A percentile compares a stretch with the other conserved stretches of the same genome.
phyloP scores from a whole-genome alignment of 306 rosid species.

The Vigna unguiculata region DNA sequence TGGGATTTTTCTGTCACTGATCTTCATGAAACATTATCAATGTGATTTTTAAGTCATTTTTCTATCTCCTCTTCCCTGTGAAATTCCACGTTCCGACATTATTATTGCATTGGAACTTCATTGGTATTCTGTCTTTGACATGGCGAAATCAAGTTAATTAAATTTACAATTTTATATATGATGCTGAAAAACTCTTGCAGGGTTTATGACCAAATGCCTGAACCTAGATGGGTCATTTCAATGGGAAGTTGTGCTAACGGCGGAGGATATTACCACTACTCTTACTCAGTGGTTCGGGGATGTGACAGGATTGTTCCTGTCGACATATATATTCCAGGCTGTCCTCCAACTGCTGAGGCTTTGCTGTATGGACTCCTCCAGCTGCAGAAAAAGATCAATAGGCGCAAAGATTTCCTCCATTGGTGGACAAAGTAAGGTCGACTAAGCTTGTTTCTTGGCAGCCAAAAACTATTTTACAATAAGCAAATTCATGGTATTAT shows the following conservation, averaged over 20 bases:
- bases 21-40: not conserved
- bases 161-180: slow-evolving; percentile 5
- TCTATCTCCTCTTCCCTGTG: not conserved
- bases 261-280: slow-evolving; percentile 99
- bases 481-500: slow-evolving; percentile 49
- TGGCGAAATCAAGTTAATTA: not conserved
- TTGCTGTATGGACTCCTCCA: slow-evolving; percentile 92
- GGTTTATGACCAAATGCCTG: slow-evolving; percentile 99
- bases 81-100: slow-evolving; percentile 12
- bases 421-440: slow-evolving; percentile 95
- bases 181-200: slow-evolving; percentile 53
- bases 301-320: slow-evolving; percentile 97
- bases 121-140: slow-evolving; percentile 26
- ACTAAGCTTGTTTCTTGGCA: slow-evolving; percentile 38
- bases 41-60: not conserved
- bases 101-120: not conserved
- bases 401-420: slow-evolving; percentile 95
- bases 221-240: slow-evolving; percentile 97
- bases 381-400: slow-evolving; percentile 95
- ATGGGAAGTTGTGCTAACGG: slow-evolving; percentile 99
- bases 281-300: slow-evolving; percentile 92
- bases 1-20: not conserved
- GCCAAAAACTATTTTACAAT: slow-evolving; percentile 52
- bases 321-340: slow-evolving; percentile 95
- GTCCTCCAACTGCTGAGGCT: slow-evolving; percentile 99